These are phyloP conservation scores for Metrosideros polymorpha DNA, from an alignment of 441 rosid species.

Conservation along the genomic window DNA sequence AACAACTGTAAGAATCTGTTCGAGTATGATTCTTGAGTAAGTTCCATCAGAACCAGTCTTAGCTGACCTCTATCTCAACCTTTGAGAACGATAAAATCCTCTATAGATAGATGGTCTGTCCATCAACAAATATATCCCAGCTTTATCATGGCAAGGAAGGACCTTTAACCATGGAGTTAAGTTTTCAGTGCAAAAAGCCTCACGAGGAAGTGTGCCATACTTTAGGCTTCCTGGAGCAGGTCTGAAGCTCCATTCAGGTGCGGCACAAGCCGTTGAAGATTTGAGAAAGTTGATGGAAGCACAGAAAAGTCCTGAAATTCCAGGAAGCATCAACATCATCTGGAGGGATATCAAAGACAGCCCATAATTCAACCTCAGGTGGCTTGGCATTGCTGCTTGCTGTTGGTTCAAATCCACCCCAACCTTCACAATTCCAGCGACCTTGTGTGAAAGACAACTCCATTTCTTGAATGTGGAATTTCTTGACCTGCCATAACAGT, in stretches of 20 bases:
- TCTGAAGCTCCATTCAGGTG: slow-evolving; percentile 77
- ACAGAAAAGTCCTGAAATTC: slow-evolving; percentile 95
- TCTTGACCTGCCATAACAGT: slow-evolving; percentile 51
- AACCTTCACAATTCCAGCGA: slow-evolving; percentile 88
- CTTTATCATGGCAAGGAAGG: slow-evolving; percentile 95
- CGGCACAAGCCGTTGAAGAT: slow-evolving; percentile 69
- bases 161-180: slow-evolving; percentile 97
- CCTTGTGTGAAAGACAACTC: slow-evolving; percentile 97
- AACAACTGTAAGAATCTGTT: slow-evolving; percentile 81
- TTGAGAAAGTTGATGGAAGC: slow-evolving; percentile 91
- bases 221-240: slow-evolving; percentile 52
- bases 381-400: slow-evolving; percentile 92
- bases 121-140: slow-evolving; percentile 68
- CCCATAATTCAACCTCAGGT: slow-evolving; percentile 96
- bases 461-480: slow-evolving; percentile 75
- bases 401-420: slow-evolving; percentile 93
- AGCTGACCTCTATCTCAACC: slow-evolving; percentile 42
- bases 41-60: slow-evolving; percentile 21
- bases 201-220: slow-evolving; percentile 91
- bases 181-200: slow-evolving; percentile 98
- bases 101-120: slow-evolving; percentile 84
- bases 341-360: slow-evolving; percentile 76
- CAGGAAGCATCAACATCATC: slow-evolving; percentile 73
- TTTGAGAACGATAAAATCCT: slow-evolving; percentile 90
- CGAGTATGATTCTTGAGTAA: slow-evolving; percentile 48